Percentiles rank a stretch among this genome's conserved stretches.
phyloP scores from a whole-genome alignment of 164 flowering plant species.

The Piper betle region DNA sequence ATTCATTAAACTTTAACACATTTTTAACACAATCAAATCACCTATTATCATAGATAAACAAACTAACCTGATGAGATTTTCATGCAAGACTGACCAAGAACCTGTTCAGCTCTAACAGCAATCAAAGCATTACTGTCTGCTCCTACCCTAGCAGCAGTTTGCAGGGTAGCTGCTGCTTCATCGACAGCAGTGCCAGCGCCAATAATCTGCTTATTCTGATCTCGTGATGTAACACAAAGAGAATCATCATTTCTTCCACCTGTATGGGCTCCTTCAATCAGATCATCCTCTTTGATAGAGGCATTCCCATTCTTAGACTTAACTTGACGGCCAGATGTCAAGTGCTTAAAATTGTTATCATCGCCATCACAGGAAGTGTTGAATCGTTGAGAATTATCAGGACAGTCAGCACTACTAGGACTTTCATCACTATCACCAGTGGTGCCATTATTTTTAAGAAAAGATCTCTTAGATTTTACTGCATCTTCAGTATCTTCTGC shows the following conservation, averaged over 20 bases:
- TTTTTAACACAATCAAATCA: neutral
- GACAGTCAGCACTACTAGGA: slow-evolving; percentile 27
- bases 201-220: slow-evolving; percentile 23
- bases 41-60: neutral
- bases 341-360: slow-evolving; percentile 31
- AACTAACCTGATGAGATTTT: slow-evolving; percentile 44
- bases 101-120: slow-evolving; percentile 31
- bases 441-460: slow-evolving; percentile 22
- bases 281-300: slow-evolving; percentile 28
- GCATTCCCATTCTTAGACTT: slow-evolving; percentile 33
- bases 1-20: neutral
- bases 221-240: slow-evolving; percentile 18
- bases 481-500: slow-evolving; percentile 74
- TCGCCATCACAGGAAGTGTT: slow-evolving; percentile 37
- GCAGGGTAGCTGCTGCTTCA: slow-evolving; percentile 28
- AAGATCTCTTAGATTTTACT: slow-evolving; percentile 33
- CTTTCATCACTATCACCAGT: slow-evolving; percentile 42
- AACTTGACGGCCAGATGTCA: slow-evolving; percentile 26
- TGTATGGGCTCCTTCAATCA: slow-evolving; percentile 24
- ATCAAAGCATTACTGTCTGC: slow-evolving; percentile 21
- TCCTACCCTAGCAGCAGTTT: slow-evolving; percentile 27
- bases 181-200: slow-evolving; percentile 20
- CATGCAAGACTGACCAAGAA: slow-evolving; percentile 24
- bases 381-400: slow-evolving; percentile 25
- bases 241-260: slow-evolving; percentile 23